A percentile compares a stretch with the other conserved stretches of the same genome.
These are phyloP conservation scores for Euryodendron excelsum DNA, from an alignment of 148 eudicot species.

Conservation along the genomic window DNA sequence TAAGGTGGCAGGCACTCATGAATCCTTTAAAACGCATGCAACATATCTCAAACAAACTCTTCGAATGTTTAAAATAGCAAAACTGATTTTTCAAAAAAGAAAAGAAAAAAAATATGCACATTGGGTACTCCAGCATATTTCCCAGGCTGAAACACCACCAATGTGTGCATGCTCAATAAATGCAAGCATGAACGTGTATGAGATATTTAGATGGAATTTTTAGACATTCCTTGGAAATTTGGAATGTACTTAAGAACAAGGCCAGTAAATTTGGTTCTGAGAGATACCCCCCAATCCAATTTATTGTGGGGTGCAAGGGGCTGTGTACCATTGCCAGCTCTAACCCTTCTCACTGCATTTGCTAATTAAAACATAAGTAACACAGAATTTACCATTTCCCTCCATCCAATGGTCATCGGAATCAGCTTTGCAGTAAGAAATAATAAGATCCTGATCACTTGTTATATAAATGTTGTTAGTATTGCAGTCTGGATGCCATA, in stretches of 20 bases:
- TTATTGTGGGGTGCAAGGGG: neutral
- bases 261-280: no score
- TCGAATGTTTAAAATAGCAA: neutral
- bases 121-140: neutral
- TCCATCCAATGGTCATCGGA: conserved; percentile 62
- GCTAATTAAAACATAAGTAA: neutral
- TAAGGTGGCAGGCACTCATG: no score
- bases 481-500: conserved; percentile 93
- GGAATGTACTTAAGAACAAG: no score
- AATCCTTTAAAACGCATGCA: no score
- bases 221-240: no score
- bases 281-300: no score
- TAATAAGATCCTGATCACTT: conserved; percentile 85
- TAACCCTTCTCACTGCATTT: neutral
- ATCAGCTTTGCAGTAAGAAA: conserved; percentile 85
- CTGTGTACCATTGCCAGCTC: neutral
- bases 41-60: no score
- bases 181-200: no score
- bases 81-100: neutral
- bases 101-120: no score
- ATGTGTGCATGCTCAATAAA: neutral
- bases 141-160: neutral
- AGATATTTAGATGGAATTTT: no score
- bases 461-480: conserved; percentile 86
- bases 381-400: conserved; percentile 48